Base-by-base conservation (phyloP, 1,139 yeast species). In the Nakaseomyces bracarensis region DNA sequence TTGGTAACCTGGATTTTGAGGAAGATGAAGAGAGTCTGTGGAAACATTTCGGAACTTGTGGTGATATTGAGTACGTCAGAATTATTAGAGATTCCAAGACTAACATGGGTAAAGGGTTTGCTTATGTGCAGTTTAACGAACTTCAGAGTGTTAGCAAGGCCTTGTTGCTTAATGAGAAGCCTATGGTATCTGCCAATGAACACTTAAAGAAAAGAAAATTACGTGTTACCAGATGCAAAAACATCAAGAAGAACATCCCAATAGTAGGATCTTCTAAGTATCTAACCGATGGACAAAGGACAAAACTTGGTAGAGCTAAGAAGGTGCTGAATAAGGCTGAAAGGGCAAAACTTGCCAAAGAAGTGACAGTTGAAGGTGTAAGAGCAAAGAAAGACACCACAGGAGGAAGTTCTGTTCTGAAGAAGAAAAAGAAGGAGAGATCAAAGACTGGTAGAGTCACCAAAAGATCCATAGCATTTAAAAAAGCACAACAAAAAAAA, bases 41-140 rank as follows among this genome's bases (percentile, higher is more conserved):
- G 95, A 72, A 70, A 46, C 86, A 82, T 61, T 93, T 93, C 65
- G 73, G 71, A 3, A 65, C 69, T 16, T 71, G 81, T 51, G 87
- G 86, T 38, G 75, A 75, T 34, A 81, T 93, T 42, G 96, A 87
- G 61, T 81, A 85, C 49, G 96, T 89, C 20, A 76, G 99, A 60
- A 73, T 93, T 42, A 76, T 93, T 27, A 78, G 99, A 58, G 98
- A 93, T 61, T 67, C 95, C 15, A 85, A 85, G 65, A 91, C 97
- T 22, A 91, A 93, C 56, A 70, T 91, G 49, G 99, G 98, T 52
- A 93, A 91, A 66, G 99, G 99, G 3, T 89, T 93, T 68, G 98
- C 96, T 4, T 84, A 87, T 61, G 87, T 93, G 26, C 97, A 91
- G 64, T 93, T 89, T 67, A 75, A 72, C 49, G 96, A 89, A 63